These are phyloP conservation scores for Tulasnella calospora DNA, from an alignment of 768 basidiomycete species.

Conservation along the genomic window DNA sequence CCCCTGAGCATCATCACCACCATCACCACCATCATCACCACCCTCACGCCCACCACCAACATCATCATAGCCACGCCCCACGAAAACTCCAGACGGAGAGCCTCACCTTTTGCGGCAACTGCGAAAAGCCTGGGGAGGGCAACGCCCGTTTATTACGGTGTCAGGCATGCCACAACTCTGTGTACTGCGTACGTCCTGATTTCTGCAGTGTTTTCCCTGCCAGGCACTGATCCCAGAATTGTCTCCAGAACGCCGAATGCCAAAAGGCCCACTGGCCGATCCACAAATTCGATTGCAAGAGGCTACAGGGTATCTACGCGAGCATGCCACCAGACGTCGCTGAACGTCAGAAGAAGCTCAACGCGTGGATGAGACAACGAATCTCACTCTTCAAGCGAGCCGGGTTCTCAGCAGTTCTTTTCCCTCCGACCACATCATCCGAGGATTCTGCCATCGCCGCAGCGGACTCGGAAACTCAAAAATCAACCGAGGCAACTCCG, in stretches of 20 bases:
- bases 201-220: not conserved
- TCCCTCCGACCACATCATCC: not conserved
- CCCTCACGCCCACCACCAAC: not conserved
- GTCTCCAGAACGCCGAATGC: not conserved
- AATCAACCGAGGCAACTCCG: too few relatives aligned
- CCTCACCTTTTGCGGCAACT: not conserved
- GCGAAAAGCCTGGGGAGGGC: not conserved
- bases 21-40: not conserved
- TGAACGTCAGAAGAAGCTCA: not conserved
- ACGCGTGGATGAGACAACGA: slow-evolving; percentile 4
- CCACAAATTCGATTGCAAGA: not conserved
- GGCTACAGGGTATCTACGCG: not conserved
- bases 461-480: too few relatives aligned
- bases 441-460: not conserved
- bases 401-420: not conserved
- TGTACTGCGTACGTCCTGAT: not conserved
- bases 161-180: not conserved
- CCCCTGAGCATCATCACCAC: not conserved
- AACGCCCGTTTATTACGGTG: not conserved
- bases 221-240: not conserved
- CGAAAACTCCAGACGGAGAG: slow-evolving; percentile 3
- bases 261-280: slow-evolving; percentile 1
- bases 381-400: not conserved
- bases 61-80: not conserved
- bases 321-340: slow-evolving; percentile 6